These are phyloP conservation scores for Pisolithus thermaeus DNA, from an alignment of 1,284 basidiomycete genomes.

Conservation along the genomic window DNA sequence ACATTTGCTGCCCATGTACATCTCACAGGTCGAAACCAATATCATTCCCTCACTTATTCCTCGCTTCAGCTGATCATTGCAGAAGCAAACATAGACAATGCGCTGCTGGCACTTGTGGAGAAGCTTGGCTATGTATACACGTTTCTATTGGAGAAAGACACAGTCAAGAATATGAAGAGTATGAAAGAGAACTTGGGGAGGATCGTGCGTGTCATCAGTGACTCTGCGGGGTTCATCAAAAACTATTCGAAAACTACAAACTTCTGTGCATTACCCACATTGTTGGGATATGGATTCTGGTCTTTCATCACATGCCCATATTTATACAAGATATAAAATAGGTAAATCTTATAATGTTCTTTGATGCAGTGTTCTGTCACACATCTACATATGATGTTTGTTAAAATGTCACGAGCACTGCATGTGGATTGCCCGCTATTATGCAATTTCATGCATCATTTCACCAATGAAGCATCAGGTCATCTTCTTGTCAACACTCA, in stretches of 20 bases:
- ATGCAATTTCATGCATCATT: too few species aligned
- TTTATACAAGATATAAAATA: too few species aligned
- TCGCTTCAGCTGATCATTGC: neutral
- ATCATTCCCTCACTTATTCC: too few species aligned
- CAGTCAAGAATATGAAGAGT: neutral
- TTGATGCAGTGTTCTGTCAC: too few species aligned
- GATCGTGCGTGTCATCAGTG: neutral
- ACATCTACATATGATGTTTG: too few species aligned
- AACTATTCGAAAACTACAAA: conserved; percentile 1
- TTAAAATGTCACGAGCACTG: too few species aligned
- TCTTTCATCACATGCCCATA: too few species aligned
- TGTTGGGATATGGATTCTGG: neutral
- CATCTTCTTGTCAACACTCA: too few species aligned
- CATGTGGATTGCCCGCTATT: too few species aligned
- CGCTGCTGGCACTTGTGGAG: neutral
- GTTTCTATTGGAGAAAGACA: neutral
- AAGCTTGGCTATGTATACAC: conserved; percentile 2
- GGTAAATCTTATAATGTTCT: neutral
- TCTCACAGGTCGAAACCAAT: too few species aligned
- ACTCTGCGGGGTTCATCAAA: conserved; percentile 4
- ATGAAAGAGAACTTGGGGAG: neutral
- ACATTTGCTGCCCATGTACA: too few species aligned
- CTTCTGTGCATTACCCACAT: neutral
- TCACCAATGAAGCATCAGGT: too few species aligned
- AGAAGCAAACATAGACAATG: neutral